Percentiles rank a stretch among this genome's conserved stretches.
Evolutionary conservation across 2,329 filamentous ascomycete species (phyloP).

Genomic region (Alternaria arborescens): DNA sequence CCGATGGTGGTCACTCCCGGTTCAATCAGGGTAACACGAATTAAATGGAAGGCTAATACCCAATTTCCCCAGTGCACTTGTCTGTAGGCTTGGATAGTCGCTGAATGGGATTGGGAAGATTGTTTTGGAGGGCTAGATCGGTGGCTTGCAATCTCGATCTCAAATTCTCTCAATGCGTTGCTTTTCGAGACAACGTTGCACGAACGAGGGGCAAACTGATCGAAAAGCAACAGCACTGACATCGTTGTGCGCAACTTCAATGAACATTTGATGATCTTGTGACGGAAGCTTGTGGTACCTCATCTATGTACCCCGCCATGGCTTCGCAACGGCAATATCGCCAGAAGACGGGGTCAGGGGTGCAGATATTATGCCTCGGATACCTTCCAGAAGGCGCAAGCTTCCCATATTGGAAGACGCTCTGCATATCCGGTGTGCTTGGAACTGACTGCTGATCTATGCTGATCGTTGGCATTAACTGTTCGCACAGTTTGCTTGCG

Average conservation of each 20-base stretch:
- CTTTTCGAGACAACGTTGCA: conserved; percentile 13
- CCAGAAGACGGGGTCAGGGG: conserved; percentile 35
- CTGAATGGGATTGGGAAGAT: neutral
- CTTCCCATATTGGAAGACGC: conserved; percentile 21
- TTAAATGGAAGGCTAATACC: conserved; percentile 16
- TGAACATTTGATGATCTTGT: conserved; percentile 30
- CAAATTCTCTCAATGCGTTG: neutral
- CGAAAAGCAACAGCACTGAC: conserved; percentile 3
- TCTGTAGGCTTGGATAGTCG: neutral
- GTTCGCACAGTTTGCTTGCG: conserved; percentile 7
- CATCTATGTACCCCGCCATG: conserved; percentile 48
- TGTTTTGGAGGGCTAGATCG: neutral
- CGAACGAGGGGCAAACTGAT: conserved; percentile 18
- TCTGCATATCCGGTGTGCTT: neutral
- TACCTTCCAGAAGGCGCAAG: conserved; percentile 33
- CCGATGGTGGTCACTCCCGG: conserved; percentile 23
- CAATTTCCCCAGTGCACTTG: neutral
- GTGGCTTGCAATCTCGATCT: neutral
- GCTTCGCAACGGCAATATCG: conserved; percentile 38
- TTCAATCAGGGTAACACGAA: conserved; percentile 24
- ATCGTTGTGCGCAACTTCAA: conserved; percentile 9
- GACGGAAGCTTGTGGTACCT: conserved; percentile 34
- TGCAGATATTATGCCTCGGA: conserved; percentile 30
- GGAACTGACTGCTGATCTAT: conserved; percentile 3
- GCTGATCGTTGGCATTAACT: conserved; percentile 4